These are phyloP conservation scores for Macrophomina pseudophaseolina DNA, from an alignment of 2,329 filamentous ascomycete species.

Conservation along the genomic window DNA sequence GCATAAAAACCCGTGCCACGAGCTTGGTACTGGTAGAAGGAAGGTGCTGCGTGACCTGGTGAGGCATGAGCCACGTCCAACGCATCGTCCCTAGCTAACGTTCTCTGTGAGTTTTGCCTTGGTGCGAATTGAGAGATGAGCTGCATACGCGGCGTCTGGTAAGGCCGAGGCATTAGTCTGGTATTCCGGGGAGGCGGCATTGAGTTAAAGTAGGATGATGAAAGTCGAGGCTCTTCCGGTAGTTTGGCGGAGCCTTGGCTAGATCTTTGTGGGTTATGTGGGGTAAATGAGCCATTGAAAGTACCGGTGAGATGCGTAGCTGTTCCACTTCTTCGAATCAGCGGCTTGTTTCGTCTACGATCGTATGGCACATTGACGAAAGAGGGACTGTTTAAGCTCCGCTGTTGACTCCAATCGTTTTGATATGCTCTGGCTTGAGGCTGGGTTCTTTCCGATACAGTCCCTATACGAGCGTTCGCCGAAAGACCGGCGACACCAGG, in stretches of 20 bases:
- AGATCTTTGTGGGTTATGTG: neutral
- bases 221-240: constrained; percentile 5
- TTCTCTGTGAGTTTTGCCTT: neutral
- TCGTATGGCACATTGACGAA: constrained; percentile 40
- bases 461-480: constrained; percentile 22
- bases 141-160: neutral
- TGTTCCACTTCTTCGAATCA: neutral
- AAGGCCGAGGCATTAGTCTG: neutral
- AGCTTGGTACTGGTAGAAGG: constrained; percentile 13
- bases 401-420: constrained; percentile 33
- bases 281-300: neutral
- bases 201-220: constrained; percentile 15
- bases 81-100: constrained; percentile 1
- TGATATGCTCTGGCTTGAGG: neutral
- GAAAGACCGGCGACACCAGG: constrained; percentile 15
- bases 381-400: constrained; percentile 42
- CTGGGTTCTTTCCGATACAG: neutral
- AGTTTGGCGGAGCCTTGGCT: neutral
- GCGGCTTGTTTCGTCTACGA: neutral
- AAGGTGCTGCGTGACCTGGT: neutral
- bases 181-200: neutral
- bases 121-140: neutral
- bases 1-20: neutral
- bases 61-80: neutral
- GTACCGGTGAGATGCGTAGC: neutral